phyloP scores from a whole-genome alignment of 2,329 filamentous ascomycete species.

The Cordyceps javanica region DNA sequence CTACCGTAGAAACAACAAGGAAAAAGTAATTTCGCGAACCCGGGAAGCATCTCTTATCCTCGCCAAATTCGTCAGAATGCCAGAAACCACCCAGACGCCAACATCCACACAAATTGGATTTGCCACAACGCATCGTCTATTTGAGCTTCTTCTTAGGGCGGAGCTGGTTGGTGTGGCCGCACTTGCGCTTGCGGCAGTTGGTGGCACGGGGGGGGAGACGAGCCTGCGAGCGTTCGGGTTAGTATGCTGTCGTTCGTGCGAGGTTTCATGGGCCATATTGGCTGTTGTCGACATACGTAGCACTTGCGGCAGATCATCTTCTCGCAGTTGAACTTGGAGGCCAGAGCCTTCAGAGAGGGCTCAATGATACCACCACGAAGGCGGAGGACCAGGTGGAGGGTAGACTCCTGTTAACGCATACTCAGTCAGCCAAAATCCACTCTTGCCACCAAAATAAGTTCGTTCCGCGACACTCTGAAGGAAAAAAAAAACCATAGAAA shows the following conservation, averaged over 20 bases:
- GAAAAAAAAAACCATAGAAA: not conserved
- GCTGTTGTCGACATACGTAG: conserved; percentile 66
- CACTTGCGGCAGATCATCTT: conserved; percentile 99
- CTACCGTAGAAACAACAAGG: conserved; percentile 34
- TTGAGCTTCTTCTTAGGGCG: conserved; percentile 99
- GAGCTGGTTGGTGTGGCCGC: conserved; percentile 99
- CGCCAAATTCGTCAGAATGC: conserved; percentile 32
- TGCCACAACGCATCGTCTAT: conserved; percentile 35
- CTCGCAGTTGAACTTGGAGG: conserved; percentile 99
- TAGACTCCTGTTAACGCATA: conserved; percentile 66
- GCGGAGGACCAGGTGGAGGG: conserved; percentile 96
- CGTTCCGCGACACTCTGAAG: no score
- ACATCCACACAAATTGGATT: conserved; percentile 27
- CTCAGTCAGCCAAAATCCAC: conserved; percentile 25
- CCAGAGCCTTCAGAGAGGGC: conserved; percentile 96
- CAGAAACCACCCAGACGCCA: conserved; percentile 37
- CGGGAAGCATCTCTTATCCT: conserved; percentile 25
- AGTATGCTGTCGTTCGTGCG: not conserved
- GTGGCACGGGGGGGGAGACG: conserved; percentile 96
- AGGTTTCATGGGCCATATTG: not conserved
- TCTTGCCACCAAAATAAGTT: not conserved
- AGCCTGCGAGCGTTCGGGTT: conserved; percentile 35
- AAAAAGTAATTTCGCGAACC: conserved; percentile 26
- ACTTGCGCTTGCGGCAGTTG: conserved; percentile 99
- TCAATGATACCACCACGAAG: conserved; percentile 99